Conservation (phyloP, 305 asterid genomes). For the Solanum hybrid region DNA sequence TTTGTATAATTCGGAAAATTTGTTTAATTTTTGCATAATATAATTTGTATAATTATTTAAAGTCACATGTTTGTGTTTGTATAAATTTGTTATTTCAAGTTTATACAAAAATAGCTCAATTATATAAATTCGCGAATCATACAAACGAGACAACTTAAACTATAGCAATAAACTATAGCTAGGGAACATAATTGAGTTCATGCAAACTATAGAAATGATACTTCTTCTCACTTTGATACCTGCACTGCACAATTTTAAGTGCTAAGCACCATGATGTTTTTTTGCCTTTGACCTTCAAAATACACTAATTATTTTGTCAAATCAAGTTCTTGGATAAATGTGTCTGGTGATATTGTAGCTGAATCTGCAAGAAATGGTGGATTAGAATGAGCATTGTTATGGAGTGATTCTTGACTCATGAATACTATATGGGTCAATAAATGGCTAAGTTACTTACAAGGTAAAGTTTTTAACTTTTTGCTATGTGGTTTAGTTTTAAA, state of each 20-base stretch:
- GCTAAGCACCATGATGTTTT: constrained; percentile 91
- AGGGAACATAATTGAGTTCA: too few relatives aligned
- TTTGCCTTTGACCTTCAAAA: constrained; percentile 82
- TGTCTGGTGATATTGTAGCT: constrained; percentile 61
- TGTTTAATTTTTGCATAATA: too few relatives aligned
- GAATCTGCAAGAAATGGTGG: constrained; percentile 56
- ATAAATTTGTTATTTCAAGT: too few relatives aligned
- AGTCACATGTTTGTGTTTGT: too few relatives aligned
- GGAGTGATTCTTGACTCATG: constrained; percentile 71
- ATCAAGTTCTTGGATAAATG: constrained; percentile 74
- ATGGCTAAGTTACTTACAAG: constrained; percentile 83
- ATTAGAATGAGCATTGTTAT: constrained; percentile 52
- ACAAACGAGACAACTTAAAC: too few relatives aligned
- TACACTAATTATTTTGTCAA: constrained; percentile 76
- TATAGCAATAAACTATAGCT: too few relatives aligned
- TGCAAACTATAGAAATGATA: too few relatives aligned
- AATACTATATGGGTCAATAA: constrained; percentile 82
- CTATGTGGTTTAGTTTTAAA: background rate
- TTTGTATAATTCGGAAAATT: too few relatives aligned
- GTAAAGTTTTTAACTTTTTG: constrained; percentile 21
- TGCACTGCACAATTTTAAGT: constrained; percentile 18
- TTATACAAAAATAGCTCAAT: too few relatives aligned
- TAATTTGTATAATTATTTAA: too few relatives aligned
- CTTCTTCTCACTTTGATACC: too few relatives aligned
- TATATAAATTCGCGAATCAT: too few relatives aligned